Evolutionary conservation across 768 basidiomycete genomes (phyloP).

Genomic region (Scleroderma citrinum): DNA sequence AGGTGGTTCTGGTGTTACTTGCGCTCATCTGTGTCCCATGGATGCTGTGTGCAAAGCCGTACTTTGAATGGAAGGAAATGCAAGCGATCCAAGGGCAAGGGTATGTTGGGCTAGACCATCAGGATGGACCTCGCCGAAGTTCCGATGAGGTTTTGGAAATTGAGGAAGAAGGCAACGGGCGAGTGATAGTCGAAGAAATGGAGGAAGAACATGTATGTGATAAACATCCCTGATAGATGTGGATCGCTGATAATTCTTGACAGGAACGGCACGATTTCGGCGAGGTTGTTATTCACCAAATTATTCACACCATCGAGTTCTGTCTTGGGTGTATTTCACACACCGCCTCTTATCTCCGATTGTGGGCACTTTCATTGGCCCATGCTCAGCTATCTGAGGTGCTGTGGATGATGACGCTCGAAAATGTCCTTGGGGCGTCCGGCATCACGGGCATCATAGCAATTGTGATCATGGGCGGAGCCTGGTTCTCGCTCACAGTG

Average conservation of each 20-base stretch:
- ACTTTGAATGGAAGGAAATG: constrained; percentile 86
- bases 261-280: constrained; percentile 88
- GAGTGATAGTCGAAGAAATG: constrained; percentile 65
- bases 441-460: constrained; percentile 55
- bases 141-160: constrained; percentile 62
- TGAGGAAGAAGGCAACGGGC: constrained; percentile 78
- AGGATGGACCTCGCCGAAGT: constrained; percentile 49
- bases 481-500: constrained; percentile 82
- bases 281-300: constrained; percentile 93
- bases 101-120: constrained; percentile 64
- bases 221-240: constrained; percentile 6
- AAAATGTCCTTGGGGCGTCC: constrained; percentile 50
- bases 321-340: constrained; percentile 99
- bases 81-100: constrained; percentile 77
- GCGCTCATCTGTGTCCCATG: constrained; percentile 91
- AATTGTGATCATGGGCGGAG: constrained; percentile 42
- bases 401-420: constrained; percentile 85
- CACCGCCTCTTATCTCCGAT: constrained; percentile 86
- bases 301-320: constrained; percentile 99
- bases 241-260: constrained; percentile 7
- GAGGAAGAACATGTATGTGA: constrained; percentile 65
- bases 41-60: constrained; percentile 91
- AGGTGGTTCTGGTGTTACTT: constrained; percentile 68
- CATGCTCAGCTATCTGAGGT: constrained; percentile 97
- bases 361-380: constrained; percentile 97